These are phyloP conservation scores for Phylloporus gajari DNA, from an alignment of 1,284 basidiomycete species.

Conservation along the genomic window DNA sequence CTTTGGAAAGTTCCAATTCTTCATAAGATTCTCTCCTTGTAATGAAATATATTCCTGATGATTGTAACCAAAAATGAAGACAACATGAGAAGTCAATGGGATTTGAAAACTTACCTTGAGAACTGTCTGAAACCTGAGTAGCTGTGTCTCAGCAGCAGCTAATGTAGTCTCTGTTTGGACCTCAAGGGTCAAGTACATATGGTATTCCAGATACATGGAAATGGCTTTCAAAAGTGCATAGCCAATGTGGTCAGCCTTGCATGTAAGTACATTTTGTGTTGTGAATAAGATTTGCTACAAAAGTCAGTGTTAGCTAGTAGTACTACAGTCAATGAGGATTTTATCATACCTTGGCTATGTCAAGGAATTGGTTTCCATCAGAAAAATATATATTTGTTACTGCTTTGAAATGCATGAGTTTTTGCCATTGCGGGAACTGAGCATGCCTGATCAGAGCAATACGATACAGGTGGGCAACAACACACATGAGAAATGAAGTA, in stretches of 20 bases:
- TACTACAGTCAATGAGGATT: background rate
- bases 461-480: background rate
- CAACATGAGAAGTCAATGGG: background rate
- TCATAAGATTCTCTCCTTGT: background rate
- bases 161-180: background rate
- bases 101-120: background rate
- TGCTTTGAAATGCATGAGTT: too few species aligned
- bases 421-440: too few species aligned
- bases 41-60: background rate
- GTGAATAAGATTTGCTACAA: background rate
- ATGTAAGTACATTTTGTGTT: background rate
- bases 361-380: background rate
- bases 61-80: background rate
- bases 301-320: background rate
- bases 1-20: conserved; percentile 51
- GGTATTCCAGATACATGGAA: background rate
- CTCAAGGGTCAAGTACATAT: background rate
- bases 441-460: background rate
- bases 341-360: background rate
- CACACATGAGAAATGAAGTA: background rate
- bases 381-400: background rate
- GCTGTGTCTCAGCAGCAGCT: background rate
- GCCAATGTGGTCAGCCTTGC: background rate
- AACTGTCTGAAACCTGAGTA: background rate
- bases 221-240: background rate